Percentiles rank a stretch among this genome's conserved stretches.
These are phyloP conservation scores for Beauveria rudraprayagi DNA, from an alignment of 2,329 filamentous ascomycete species.

Conservation along the genomic window DNA sequence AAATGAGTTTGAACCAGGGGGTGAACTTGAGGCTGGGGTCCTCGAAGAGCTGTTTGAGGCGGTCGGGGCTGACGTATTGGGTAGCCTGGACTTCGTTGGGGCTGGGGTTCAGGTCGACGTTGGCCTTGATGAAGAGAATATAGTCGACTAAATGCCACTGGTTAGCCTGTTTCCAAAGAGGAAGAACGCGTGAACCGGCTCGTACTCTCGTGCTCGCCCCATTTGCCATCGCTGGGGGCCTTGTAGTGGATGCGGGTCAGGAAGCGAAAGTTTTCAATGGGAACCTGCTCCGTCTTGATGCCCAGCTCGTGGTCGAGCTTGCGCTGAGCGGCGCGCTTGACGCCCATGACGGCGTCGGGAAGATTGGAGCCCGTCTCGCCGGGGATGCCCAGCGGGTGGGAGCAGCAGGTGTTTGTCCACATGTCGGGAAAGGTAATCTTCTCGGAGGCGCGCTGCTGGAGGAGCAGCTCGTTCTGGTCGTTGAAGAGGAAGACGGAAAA, in stretches of 20 bases:
- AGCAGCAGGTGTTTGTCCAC: constrained; percentile 99
- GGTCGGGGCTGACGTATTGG: constrained; percentile 72
- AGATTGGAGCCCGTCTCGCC: constrained; percentile 83
- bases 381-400: constrained; percentile 85
- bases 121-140: constrained; percentile 94
- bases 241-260: constrained; percentile 97
- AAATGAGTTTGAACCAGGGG: constrained; percentile 99
- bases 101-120: constrained; percentile 76
- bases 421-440: constrained; percentile 99
- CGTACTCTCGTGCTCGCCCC: constrained; percentile 97
- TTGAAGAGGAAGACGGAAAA: constrained; percentile 99
- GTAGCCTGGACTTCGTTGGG: constrained; percentile 83
- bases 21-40: constrained; percentile 80
- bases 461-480: constrained; percentile 79
- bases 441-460: constrained; percentile 90
- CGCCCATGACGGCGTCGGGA: constrained; percentile 71
- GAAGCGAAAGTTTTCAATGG: constrained; percentile 85
- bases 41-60: constrained; percentile 77
- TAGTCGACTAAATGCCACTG: constrained; percentile 65
- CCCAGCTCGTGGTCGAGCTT: constrained; percentile 94
- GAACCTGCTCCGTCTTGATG: constrained; percentile 82
- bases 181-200: constrained; percentile 14
- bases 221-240: constrained; percentile 92
- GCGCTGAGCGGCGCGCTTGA: constrained; percentile 83
- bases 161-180: not conserved